Evolutionary conservation across 805 yeast genomes (phyloP), one percentile per base, ranked within the genome.

Genomic region (Lipomyces mesembrius): DNA sequence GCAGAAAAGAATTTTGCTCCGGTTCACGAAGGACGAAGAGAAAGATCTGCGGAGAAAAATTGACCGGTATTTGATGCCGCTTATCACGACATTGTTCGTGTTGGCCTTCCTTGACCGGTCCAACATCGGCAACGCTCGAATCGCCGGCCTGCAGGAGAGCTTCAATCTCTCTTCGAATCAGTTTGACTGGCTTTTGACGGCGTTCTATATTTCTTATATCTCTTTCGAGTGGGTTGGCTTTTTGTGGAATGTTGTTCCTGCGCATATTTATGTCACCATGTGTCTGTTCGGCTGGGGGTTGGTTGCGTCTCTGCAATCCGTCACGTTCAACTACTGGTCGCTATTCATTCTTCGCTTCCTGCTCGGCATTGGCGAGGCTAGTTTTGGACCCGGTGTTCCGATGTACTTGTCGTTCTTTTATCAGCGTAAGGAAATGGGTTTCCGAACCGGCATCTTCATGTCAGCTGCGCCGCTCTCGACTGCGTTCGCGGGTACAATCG

Each of bases 51-150:
- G 69, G 43, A 27, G 68, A 32, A 71, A 66, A 61, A 39, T 73
- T 27, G 75, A 73, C 65, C 32, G 63, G 29, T 60, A 69, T 53
- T 55, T 72, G 32, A 70, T 73, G 73, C 86, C 86, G 0, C 72
- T 81, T 58, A 76, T 82, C 55, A 80, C 83, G 17, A 56, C 80
- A 25, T 76, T 83, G 79, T 83, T 83, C 66, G 75, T 83, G 32
- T 80, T 82, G 69, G 81, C 82, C 61, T 82, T 83, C 39, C 75
- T 86, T 64, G 89, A 86, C 75, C 80, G 84, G 66, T 83, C 87
- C 14, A 85, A 85, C 72, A 84, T 86, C 62, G 88, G 88, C 71
- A 86, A 86, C 72, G 88, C 88, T 9, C 80, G 80, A 54, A 79
- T 83, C 2, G 88, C 86, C 14, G 88, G 89, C 3, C 70, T 85